phyloP scores from a whole-genome alignment of 2,329 filamentous ascomycete species.

The Cercospora zeae-maydis region DNA sequence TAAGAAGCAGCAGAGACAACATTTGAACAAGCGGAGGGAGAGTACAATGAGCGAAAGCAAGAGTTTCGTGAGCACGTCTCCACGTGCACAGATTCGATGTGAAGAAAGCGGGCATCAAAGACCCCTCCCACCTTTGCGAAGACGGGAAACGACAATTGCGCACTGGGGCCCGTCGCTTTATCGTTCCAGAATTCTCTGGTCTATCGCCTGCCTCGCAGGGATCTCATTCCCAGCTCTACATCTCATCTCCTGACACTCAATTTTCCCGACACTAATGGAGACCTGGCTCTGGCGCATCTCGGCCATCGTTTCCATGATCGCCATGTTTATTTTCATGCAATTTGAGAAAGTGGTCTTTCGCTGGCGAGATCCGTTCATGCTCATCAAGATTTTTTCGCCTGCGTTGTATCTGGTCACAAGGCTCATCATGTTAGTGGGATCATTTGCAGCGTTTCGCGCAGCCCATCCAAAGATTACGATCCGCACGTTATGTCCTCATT shows the following conservation, averaged over 20 bases:
- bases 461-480: conserved; percentile 12
- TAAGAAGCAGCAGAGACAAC: conserved; percentile 17
- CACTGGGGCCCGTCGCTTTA: background rate
- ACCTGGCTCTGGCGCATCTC: conserved; percentile 34
- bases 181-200: background rate
- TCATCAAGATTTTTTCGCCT: conserved; percentile 14
- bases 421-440: background rate
- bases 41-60: background rate
- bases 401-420: conserved; percentile 12
- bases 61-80: background rate
- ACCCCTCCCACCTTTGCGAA: conserved; percentile 17
- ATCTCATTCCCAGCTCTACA: background rate
- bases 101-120: background rate
- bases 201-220: background rate
- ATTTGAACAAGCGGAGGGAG: conserved; percentile 4
- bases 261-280: conserved; percentile 30
- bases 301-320: conserved; percentile 31
- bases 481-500: conserved; percentile 11
- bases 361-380: conserved; percentile 19
- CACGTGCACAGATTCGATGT: conserved; percentile 1
- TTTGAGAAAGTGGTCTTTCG: conserved; percentile 18
- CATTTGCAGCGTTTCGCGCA: background rate
- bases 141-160: background rate
- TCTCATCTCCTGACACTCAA: conserved; percentile 31
- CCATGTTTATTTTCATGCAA: conserved; percentile 28